Conservation (phyloP, 768 basidiomycete genomes). For the Boletus barrowsii region DNA sequence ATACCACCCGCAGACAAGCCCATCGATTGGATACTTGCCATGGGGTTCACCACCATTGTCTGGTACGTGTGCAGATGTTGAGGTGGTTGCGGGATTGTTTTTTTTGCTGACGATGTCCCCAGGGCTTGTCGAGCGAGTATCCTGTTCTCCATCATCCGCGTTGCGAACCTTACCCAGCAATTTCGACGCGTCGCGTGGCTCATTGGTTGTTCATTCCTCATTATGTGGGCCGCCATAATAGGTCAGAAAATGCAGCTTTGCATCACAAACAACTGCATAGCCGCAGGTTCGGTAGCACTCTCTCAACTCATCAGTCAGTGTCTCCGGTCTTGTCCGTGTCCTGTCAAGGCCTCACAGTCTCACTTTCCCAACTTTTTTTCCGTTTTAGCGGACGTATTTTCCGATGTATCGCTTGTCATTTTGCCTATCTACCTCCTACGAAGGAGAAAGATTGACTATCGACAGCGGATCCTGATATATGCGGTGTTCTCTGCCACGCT, state of each 20-base stretch:
- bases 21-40: constrained; percentile 9
- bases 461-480: constrained; percentile 18
- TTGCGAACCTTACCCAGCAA: constrained; percentile 8
- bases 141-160: constrained; percentile 23
- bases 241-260: constrained; percentile 16
- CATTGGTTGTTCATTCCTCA: constrained; percentile 15
- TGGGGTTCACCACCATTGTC: constrained; percentile 17
- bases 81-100: not conserved
- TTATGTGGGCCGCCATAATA: constrained; percentile 25
- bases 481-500: constrained; percentile 20
- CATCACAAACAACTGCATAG: not conserved
- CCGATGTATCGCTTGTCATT: constrained; percentile 18
- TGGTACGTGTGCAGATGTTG: constrained; percentile 13
- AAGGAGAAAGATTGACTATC: constrained; percentile 1
- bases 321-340: not conserved
- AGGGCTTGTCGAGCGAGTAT: constrained; percentile 28
- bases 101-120: not conserved
- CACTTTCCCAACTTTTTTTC: too few relatives aligned
- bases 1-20: not conserved
- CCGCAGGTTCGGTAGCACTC: constrained; percentile 8
- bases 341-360: too few relatives aligned
- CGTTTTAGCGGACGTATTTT: constrained; percentile 18
- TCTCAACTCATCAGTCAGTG: constrained; percentile 23
- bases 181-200: constrained; percentile 2
- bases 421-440: constrained; percentile 17